Conservation (phyloP, 257 asterid genomes). For the Jacaranda copaia region DNA sequence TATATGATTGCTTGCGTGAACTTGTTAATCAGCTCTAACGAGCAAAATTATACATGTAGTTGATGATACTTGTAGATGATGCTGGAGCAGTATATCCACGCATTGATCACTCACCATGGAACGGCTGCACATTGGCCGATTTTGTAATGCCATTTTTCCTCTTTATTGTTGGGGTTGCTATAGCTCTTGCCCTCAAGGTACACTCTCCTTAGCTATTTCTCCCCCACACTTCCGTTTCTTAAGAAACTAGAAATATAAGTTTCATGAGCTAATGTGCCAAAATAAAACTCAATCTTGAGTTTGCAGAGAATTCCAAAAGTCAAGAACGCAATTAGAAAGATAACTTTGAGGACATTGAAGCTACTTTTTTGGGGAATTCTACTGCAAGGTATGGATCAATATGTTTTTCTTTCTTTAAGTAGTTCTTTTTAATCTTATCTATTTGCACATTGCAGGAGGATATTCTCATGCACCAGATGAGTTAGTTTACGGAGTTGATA, state of each 20-base stretch:
- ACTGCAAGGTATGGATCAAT: constrained; percentile 64
- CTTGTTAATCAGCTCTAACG: too few relatives aligned
- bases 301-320: constrained; percentile 74
- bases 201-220: background rate
- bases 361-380: constrained; percentile 88
- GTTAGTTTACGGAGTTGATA: constrained; percentile 71
- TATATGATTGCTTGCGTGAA: too few relatives aligned
- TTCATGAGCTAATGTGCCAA: background rate
- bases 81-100: constrained; percentile 74
- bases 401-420: background rate
- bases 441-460: constrained; percentile 62
- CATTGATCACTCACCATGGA: constrained; percentile 95
- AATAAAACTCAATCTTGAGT: background rate
- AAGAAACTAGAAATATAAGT: background rate
- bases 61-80: constrained; percentile 91
- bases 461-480: constrained; percentile 87
- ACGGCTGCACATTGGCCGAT: constrained; percentile 91
- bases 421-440: background rate
- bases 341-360: constrained; percentile 74
- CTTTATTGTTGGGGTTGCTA: constrained; percentile 90
- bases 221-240: too few relatives aligned
- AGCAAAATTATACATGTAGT: constrained; percentile 37
- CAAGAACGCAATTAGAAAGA: constrained; percentile 57
- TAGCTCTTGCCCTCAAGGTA: constrained; percentile 91
- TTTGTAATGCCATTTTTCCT: constrained; percentile 91